phyloP scores from a whole-genome alignment of 164 flowering plant species.

The Umbellularia californica region DNA sequence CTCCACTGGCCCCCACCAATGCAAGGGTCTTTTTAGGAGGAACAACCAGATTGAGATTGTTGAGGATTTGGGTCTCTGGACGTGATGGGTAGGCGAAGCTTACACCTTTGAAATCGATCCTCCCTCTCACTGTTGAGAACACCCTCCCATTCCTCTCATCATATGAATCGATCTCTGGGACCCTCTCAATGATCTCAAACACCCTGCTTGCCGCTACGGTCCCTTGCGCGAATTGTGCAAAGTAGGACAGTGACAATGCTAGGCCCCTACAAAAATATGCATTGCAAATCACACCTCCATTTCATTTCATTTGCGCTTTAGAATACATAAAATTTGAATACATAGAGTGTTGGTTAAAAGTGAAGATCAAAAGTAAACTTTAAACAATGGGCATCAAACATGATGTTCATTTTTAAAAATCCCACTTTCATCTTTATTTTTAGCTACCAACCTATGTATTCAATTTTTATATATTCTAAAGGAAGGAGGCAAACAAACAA shows the following conservation, averaged over 20 bases:
- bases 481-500: too few species aligned
- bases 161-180: constrained; percentile 78
- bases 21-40: constrained; percentile 57
- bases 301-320: not conserved
- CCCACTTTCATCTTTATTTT: too few species aligned
- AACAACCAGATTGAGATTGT: constrained; percentile 41
- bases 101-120: constrained; percentile 56
- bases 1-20: constrained; percentile 73
- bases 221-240: constrained; percentile 79
- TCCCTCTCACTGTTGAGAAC: constrained; percentile 45
- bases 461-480: too few species aligned
- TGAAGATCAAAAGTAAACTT: too few species aligned
- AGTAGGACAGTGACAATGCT: constrained; percentile 68
- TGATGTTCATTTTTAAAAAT: too few species aligned
- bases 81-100: constrained; percentile 72
- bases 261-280: constrained; percentile 43
- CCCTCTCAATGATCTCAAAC: constrained; percentile 67
- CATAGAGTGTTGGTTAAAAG: too few species aligned
- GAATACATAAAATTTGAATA: too few species aligned
- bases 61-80: constrained; percentile 44
- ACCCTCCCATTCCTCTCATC: constrained; percentile 22
- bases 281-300: not conserved
- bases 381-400: too few species aligned
- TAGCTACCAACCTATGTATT: too few species aligned
- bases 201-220: constrained; percentile 72